Evolutionary conservation across 1,284 basidiomycete species (phyloP).

Genomic region (Veloboletus limbatus): DNA sequence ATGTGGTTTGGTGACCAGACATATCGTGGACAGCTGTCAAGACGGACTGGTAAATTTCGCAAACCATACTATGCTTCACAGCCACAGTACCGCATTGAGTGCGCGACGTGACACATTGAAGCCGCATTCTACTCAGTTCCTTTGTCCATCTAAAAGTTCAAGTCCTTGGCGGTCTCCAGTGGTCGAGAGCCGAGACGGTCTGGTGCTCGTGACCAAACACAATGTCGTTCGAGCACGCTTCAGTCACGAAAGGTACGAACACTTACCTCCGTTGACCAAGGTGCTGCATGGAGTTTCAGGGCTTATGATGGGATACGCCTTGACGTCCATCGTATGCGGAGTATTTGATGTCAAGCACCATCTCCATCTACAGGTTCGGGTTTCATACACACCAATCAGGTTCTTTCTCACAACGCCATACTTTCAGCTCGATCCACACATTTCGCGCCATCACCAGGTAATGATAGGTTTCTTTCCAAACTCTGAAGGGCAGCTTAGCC

Average conservation of each 20-base stretch:
- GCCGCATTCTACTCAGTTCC: background rate
- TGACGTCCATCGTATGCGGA: constrained; percentile 69
- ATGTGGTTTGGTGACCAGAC: too few relatives aligned
- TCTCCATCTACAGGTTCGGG: constrained; percentile 72
- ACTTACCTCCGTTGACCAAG: background rate
- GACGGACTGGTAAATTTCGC: too few relatives aligned
- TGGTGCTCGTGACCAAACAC: background rate
- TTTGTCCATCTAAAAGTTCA: background rate
- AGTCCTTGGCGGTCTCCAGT: background rate
- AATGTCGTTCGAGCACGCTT: constrained; percentile 79
- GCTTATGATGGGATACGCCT: constrained; percentile 68
- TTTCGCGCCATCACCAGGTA: constrained; percentile 71
- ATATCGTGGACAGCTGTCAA: too few relatives aligned
- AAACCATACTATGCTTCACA: constrained; percentile 7
- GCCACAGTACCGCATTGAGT: constrained; percentile 6
- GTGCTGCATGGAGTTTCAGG: constrained; percentile 44
- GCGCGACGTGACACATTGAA: background rate
- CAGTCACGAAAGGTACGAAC: constrained; percentile 70
- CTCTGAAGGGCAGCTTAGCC: constrained; percentile 19
- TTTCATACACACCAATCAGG: constrained; percentile 1
- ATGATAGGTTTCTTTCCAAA: constrained; percentile 3
- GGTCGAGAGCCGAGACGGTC: background rate
- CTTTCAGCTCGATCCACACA: constrained; percentile 61
- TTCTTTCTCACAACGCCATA: constrained; percentile 12
- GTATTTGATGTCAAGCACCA: constrained; percentile 86